These are phyloP conservation scores for Mycena maculata DNA, from an alignment of 768 basidiomycete species.

Conservation along the genomic window DNA sequence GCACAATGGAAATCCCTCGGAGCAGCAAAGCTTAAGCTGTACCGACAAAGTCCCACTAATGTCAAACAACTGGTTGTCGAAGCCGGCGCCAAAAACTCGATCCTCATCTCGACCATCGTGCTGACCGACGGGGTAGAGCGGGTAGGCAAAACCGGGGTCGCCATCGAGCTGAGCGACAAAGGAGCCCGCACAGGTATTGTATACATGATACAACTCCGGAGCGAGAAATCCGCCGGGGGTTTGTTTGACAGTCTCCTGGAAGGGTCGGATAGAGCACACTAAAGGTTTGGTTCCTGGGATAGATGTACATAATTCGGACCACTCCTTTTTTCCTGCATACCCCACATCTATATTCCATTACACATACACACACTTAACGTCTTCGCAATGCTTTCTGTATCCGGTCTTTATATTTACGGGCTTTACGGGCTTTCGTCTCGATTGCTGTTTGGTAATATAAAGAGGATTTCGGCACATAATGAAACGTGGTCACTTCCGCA, in stretches of 20 bases:
- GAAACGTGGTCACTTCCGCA: slow-evolving; percentile 92
- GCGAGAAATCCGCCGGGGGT: slow-evolving; percentile 86
- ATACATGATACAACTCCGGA: slow-evolving; percentile 97
- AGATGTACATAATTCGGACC: slow-evolving; percentile 27
- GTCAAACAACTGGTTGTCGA: slow-evolving; percentile 97
- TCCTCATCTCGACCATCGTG: slow-evolving; percentile 95
- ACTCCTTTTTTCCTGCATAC: slow-evolving; percentile 26
- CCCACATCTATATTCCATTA: slow-evolving; percentile 32
- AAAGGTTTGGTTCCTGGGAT: slow-evolving; percentile 27
- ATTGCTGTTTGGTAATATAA: slow-evolving; percentile 15
- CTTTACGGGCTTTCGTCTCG: not conserved
- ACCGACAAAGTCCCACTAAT: slow-evolving; percentile 85
- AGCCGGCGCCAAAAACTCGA: slow-evolving; percentile 77
- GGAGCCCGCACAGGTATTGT: slow-evolving; percentile 94
- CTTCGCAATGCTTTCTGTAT: slow-evolving; percentile 36
- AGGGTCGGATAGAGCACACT: slow-evolving; percentile 79
- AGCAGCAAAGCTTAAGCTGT: slow-evolving; percentile 87
- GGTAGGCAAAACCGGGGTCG: slow-evolving; percentile 98
- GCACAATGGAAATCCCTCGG: slow-evolving; percentile 99
- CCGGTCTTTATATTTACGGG: too few species aligned
- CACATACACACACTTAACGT: slow-evolving; percentile 28
- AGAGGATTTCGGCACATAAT: slow-evolving; percentile 69
- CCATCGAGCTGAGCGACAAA: slow-evolving; percentile 92
- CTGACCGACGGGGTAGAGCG: slow-evolving; percentile 96
- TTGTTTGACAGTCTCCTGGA: slow-evolving; percentile 88